Evolutionary conservation across 2,329 filamentous ascomycete species (phyloP), one percentile per base, ranked within the genome.

Genomic region (Chrysosporium queenslandicum): DNA sequence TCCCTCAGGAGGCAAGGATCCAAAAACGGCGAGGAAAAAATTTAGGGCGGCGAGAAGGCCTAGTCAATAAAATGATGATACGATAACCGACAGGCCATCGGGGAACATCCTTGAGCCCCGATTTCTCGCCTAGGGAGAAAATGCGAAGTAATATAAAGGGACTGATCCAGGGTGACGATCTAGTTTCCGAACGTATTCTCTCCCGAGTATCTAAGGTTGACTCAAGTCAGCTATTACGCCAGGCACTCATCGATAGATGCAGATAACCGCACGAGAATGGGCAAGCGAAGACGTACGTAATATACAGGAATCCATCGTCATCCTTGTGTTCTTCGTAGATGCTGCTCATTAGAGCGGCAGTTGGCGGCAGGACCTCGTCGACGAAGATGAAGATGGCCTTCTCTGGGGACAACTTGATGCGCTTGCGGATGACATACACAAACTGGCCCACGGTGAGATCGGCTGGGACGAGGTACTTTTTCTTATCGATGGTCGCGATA

Each of bases 331-430:
- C 91, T 73, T 98, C 92, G 71, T 98, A 98, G 75, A 98, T 97
- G 72, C 87, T 94, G 77, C 89, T 95, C 92, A 98, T 98, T 50
- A 98, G 82, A 55, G 92, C 92, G 55, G 92, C 92, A 7, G 92
- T 97, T 2, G 92, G 92, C 48, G 92, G 92, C 53, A 98, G 80
- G 48, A 96, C 91, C 75, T 97, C 92, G 70, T 97, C 91, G 67
- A 98, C 92, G 75, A 97, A 98, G 80, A 98, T 97, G 80, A 98
- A 98, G 77, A 98, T 98, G 69, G 92, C 92, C 81, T 98, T 98
- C 78, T 98, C 92, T 29, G 92, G 92, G 52, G 89, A 95, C 62
- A 98, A 81, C 87, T 98, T 98, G 77, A 98, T 98, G 68, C 92
- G 86, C 82, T 98, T 98, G 71, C 92, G 89, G 75, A 98, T 98